Evolutionary conservation across 371 early-diverging fungal genomes (phyloP), one percentile per base, ranked within the genome.

Genomic region (Actinomucor elegans): DNA sequence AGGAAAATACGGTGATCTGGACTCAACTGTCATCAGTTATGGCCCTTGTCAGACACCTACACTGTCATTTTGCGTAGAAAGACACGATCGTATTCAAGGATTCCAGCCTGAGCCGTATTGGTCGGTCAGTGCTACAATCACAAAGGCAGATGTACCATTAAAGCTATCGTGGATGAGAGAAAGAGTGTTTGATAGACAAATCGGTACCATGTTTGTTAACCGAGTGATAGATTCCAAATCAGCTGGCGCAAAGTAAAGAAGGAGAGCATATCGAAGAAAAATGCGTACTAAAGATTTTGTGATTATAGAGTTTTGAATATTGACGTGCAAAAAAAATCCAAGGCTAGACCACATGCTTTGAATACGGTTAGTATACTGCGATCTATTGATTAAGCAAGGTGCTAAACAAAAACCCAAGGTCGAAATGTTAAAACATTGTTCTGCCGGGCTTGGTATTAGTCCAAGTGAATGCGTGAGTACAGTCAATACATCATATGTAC

Each of bases 61-160:
- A 1, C 61, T 89, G 3, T 80, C 85, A 0, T 85, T 89, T 69
- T 86, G 86, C 37, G 87, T 87, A 3, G 79, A 85, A 26, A 64
- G 88, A 29, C 79, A 81, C 48, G 78, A 78, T 54, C 68, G 75
- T 17, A 86, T 82, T 18, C 75, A 78, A 46, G 67, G 80, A 3
- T 88, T 89, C 68, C 70, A 77, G 18, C 79, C 81, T 10, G 86
- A 87, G 55, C 48, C 71, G 0, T 89, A 79, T 61, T 89, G 81
- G 81, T 60, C 66, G 23, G 50, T 81, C 21, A 34, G 45, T 0
- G 59, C 67, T 15, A 63, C 71, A 0, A 38, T 76, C 1, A 51
- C 53, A 4, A 67, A 66, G 35, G 45, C 47, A 4, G 59, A 74
- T 35, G 27, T 52, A 8, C 62, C 68, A 6, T 23, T 71, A 2